Percentiles rank a stretch among this genome's conserved stretches.
phyloP scores from a whole-genome alignment of 2,329 filamentous ascomycete genomes.

The Beauveria scarabaeidicola region DNA sequence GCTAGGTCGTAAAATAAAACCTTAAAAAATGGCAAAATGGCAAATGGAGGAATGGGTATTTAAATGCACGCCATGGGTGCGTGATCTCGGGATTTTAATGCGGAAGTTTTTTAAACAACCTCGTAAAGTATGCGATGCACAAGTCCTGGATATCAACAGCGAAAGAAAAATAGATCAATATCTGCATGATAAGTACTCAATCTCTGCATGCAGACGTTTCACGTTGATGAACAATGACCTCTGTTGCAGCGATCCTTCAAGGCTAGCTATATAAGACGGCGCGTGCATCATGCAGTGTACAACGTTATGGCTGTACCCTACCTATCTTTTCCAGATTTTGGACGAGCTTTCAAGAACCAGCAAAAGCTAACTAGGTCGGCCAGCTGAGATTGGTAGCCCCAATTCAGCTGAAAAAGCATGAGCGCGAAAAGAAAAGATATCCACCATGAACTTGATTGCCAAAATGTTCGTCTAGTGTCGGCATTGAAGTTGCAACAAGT shows the following conservation, averaged over 20 bases:
- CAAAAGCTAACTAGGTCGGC: neutral
- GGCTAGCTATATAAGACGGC: neutral
- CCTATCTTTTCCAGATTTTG: neutral
- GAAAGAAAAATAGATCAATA: neutral
- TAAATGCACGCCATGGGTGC: neutral
- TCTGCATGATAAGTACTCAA: neutral
- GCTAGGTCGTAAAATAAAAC: neutral
- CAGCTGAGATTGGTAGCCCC: neutral
- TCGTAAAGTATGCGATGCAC: neutral
- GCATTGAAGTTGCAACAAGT: too few relatives aligned
- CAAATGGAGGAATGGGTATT: too few relatives aligned
- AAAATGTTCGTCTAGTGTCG: too few relatives aligned
- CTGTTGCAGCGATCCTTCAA: neutral
- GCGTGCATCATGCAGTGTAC: neutral
- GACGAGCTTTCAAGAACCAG: too few relatives aligned
- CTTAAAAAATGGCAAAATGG: neutral
- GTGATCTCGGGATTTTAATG: neutral
- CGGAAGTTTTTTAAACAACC: too few relatives aligned
- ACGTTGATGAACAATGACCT: neutral
- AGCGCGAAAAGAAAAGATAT: neutral
- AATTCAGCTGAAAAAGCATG: neutral
- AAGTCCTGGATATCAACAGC: neutral
- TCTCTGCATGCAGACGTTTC: neutral
- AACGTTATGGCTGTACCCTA: neutral
- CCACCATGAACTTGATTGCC: neutral